Percentiles rank a stretch among this genome's conserved stretches.
Evolutionary conservation across 179 eudicot genomes (phyloP).

Genomic region (Silene coronaria): DNA sequence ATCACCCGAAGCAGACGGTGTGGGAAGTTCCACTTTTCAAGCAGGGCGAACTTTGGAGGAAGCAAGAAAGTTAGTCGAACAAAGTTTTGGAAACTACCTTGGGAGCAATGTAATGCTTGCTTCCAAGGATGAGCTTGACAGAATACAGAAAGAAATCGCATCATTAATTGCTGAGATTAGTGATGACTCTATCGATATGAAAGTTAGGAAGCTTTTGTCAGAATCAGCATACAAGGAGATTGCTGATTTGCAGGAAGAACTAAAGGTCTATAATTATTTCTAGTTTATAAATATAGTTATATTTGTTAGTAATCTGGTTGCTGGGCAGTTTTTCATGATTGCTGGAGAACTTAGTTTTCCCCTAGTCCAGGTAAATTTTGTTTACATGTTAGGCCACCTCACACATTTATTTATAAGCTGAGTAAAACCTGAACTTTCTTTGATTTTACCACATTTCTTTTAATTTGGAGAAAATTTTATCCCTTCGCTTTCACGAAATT

Average conservation of each 20-base stretch:
- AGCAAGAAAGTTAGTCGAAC: conserved; percentile 91
- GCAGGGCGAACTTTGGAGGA: conserved; percentile 84
- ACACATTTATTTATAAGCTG: neutral
- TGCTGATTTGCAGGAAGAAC: conserved; percentile 71
- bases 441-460: neutral
- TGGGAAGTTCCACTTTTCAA: conserved; percentile 33
- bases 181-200: conserved; percentile 84
- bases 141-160: conserved; percentile 69
- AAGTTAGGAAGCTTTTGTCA: conserved; percentile 58
- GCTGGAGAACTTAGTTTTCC: neutral
- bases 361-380: neutral
- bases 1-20: conserved; percentile 49
- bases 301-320: neutral
- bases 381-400: neutral
- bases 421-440: neutral
- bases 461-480: neutral
- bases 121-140: conserved; percentile 83
- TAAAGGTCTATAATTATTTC: conserved; percentile 45
- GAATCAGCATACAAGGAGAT: conserved; percentile 76
- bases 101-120: conserved; percentile 98
- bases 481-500: neutral
- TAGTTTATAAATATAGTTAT: neutral
- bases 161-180: conserved; percentile 58
- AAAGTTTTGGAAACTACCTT: conserved; percentile 97
- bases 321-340: neutral